Base-by-base conservation (phyloP, 768 basidiomycete genomes). In the Mycena epipterygia region DNA sequence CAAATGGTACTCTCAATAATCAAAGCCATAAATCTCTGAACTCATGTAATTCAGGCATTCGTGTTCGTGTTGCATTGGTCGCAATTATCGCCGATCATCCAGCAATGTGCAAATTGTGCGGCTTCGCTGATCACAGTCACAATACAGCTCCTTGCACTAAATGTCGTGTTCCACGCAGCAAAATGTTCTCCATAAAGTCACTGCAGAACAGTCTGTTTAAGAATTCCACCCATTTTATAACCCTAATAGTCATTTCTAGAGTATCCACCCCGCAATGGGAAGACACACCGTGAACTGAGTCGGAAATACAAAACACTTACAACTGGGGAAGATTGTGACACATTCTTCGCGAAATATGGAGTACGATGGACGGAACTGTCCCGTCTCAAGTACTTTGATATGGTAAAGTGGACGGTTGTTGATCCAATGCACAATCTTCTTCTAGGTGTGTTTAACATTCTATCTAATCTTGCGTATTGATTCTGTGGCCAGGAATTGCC, bases 71-170 rank as follows among this genome's bases (percentile, higher is more conserved):
- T 7, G 71, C 58, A 2, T 46, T 76, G 9, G 46, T 74, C 8
- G 63, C 27, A 3, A 56, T 76, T 19, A 70, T 76, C 5, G 74
- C 73, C 12, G 73, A 76, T 25, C 75, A 76, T 57, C 75, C 75
- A 0, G 75, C 73, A 1, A 72, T 76, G 73, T 69, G 67, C 67
- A 74, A 74, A 52, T 60, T 77, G 9, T 67, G 56, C 16, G 73
- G 77, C 2, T 76, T 75, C 13, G 72, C 76, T 2, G 77, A 78
- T 48, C 70, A 78, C 32, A 35, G 52, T 4, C 76, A 77, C 56
- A 74, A 62, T 2, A 27, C 30, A 1, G 60, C 70, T 13, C 77
- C 75, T 9, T 78, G 77, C 55, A 62, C 75, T 0, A 70, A 75
- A 48, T 60, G 59, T 27, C 14, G 7, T 2, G 44, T 60, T 1